A percentile compares a stretch with the other conserved stretches of the same genome.
Conservation (phyloP, 192 early-diverging fungal genomes). For the Entophlyctis luteolus region DNA sequence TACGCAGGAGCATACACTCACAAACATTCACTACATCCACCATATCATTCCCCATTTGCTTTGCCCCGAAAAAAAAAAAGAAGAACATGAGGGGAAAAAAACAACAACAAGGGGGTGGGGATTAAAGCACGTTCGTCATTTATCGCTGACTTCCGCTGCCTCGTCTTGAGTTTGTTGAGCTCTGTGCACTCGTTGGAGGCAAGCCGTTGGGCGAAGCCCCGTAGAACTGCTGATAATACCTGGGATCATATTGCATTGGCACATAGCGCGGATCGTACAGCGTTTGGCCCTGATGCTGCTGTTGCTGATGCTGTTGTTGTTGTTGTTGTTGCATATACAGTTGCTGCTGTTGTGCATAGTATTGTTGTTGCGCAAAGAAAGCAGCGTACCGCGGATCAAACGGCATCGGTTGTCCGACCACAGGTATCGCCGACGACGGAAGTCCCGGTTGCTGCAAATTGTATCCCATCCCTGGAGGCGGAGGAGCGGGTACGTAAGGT, state of each 20-base stretch:
- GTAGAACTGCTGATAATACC: slow-evolving; percentile 26
- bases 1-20: too few species aligned
- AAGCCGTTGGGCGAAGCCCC: slow-evolving; percentile 3
- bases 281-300: neutral
- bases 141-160: neutral
- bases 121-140: too few species aligned
- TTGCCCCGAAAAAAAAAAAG: too few species aligned
- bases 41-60: too few species aligned
- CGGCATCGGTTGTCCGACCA: too few species aligned
- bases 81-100: too few species aligned
- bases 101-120: too few species aligned
- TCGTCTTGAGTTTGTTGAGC: neutral
- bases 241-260: slow-evolving; percentile 11
- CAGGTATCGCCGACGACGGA: too few species aligned
- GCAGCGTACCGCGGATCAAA: slow-evolving; percentile 5
- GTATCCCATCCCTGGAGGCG: slow-evolving; percentile 12
- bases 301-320: neutral
- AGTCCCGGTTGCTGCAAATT: too few species aligned
- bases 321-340: slow-evolving; percentile 20
- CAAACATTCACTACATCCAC: too few species aligned
- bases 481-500: neutral
- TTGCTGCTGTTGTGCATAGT: slow-evolving; percentile 26
- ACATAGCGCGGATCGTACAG: slow-evolving; percentile 16
- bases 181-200: too few species aligned
- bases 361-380: too few species aligned